A percentile compares a stretch with the other conserved stretches of the same genome.
These are phyloP conservation scores for Umbilicus rupestris DNA, from an alignment of 164 flowering plant species.

Conservation along the genomic window DNA sequence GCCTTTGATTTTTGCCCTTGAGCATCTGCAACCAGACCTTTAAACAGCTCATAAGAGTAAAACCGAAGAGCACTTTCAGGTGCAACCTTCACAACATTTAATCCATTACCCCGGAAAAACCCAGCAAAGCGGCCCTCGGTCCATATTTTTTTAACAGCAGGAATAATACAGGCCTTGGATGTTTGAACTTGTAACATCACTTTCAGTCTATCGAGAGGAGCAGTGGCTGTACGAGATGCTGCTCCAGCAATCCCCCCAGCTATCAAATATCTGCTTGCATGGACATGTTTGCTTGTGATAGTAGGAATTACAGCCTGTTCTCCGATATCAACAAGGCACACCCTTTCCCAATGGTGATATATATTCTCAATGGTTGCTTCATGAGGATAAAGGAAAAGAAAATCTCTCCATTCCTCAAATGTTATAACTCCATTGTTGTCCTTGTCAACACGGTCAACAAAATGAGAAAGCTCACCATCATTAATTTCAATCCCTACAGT, in stretches of 20 bases:
- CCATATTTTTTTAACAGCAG: slow-evolving; percentile 65
- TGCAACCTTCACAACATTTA: slow-evolving; percentile 90
- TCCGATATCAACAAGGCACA: slow-evolving; percentile 93
- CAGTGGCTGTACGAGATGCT: slow-evolving; percentile 92
- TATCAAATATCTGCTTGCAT: slow-evolving; percentile 69
- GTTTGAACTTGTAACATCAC: slow-evolving; percentile 86
- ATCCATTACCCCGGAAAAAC: slow-evolving; percentile 92
- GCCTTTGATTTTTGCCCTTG: slow-evolving; percentile 39
- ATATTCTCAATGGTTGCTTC: slow-evolving; percentile 91
- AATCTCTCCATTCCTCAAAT: slow-evolving; percentile 98
- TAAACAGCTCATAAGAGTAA: slow-evolving; percentile 77
- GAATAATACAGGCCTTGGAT: slow-evolving; percentile 36
- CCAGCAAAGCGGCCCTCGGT: slow-evolving; percentile 62
- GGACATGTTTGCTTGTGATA: slow-evolving; percentile 76
- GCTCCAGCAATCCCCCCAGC: slow-evolving; percentile 99
- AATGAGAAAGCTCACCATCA: slow-evolving; percentile 85
- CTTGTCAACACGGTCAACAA: slow-evolving; percentile 94
- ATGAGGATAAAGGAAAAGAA: slow-evolving; percentile 93
- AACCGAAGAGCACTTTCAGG: slow-evolving; percentile 96
- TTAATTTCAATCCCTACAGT: slow-evolving; percentile 82
- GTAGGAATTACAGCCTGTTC: slow-evolving; percentile 90
- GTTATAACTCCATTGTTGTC: slow-evolving; percentile 94
- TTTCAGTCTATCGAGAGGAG: slow-evolving; percentile 93
- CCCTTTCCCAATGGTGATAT: slow-evolving; percentile 86
- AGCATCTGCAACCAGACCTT: slow-evolving; percentile 38